Evolutionary conservation across 163 green algal genomes (phyloP).

Genomic region (Scenedesmus sp.): DNA sequence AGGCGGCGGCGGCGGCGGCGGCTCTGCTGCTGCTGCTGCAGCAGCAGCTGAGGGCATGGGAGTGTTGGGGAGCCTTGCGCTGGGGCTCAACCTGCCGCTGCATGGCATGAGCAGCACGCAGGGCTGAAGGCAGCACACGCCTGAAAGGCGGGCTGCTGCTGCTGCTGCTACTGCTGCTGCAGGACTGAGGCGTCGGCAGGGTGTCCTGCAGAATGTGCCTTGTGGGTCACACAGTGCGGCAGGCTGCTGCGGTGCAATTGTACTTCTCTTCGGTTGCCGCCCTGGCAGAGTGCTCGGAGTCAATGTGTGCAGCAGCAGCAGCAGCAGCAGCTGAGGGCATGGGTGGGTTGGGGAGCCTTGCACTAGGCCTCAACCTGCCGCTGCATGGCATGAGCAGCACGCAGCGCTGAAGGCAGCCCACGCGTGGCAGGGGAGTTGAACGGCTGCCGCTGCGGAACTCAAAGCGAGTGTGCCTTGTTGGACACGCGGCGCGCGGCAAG

Average conservation of each 20-base stretch:
- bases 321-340: background rate
- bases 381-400: background rate
- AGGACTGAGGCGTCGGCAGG: background rate
- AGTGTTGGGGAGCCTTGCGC: background rate
- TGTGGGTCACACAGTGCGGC: too few relatives aligned
- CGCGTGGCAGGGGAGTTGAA: too few relatives aligned
- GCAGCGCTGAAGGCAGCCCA: background rate
- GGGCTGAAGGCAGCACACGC: background rate
- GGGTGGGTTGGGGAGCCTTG: background rate
- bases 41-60: background rate
- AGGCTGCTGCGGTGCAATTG: too few relatives aligned
- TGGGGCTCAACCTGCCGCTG: background rate
- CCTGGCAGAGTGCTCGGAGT: too few relatives aligned
- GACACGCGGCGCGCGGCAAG: too few relatives aligned
- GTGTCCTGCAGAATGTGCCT: too few relatives aligned
- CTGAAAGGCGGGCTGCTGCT: too few relatives aligned
- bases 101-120: constrained; percentile 16
- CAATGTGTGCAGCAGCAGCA: background rate
- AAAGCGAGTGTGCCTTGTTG: too few relatives aligned
- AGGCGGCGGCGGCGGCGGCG: background rate
- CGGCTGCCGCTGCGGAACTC: too few relatives aligned
- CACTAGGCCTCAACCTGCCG: background rate
- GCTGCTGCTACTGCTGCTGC: too few relatives aligned
- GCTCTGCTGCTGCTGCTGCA: background rate
- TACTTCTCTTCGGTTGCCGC: too few relatives aligned